Conservation (phyloP, 129 eudicot species). For the Flaveria ramosissima region DNA sequence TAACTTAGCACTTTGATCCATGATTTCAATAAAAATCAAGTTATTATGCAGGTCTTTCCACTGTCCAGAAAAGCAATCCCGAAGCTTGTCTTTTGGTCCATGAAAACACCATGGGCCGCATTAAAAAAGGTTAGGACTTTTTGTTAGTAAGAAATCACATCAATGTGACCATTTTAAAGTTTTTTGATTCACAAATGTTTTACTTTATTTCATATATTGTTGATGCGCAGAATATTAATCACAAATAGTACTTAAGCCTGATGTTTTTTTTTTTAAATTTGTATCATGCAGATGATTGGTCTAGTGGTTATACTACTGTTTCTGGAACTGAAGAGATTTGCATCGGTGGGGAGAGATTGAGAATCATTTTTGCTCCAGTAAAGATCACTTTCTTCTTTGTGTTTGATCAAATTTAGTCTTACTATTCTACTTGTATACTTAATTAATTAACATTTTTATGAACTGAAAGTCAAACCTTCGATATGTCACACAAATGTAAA, state of each 20-base stretch:
- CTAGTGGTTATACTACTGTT: conserved; percentile 57
- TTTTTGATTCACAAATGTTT: background rate
- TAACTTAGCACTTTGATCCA: background rate
- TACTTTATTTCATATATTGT: background rate
- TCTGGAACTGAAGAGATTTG: conserved; percentile 80
- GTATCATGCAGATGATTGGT: conserved; percentile 69
- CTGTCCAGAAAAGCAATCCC: conserved; percentile 77
- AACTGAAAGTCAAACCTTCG: background rate
- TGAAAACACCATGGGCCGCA: conserved; percentile 68
- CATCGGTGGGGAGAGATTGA: conserved; percentile 76
- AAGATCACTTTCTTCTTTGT: conserved; percentile 11
- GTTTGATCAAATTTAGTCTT: conserved; percentile 9
- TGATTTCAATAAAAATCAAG: background rate
- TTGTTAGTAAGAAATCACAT: background rate
- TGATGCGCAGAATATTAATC: background rate
- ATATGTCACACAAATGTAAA: background rate
- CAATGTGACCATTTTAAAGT: background rate
- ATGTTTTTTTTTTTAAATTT: background rate
- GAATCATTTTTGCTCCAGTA: conserved; percentile 82
- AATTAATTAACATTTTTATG: background rate
- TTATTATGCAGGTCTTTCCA: conserved; percentile 70
- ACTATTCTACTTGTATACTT: background rate
- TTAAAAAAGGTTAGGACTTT: conserved; percentile 54
- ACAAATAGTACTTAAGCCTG: background rate
- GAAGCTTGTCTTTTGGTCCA: conserved; percentile 87